Evolutionary conservation across 208 protist genomes (phyloP).

Genomic region (Leishmania turanica): DNA sequence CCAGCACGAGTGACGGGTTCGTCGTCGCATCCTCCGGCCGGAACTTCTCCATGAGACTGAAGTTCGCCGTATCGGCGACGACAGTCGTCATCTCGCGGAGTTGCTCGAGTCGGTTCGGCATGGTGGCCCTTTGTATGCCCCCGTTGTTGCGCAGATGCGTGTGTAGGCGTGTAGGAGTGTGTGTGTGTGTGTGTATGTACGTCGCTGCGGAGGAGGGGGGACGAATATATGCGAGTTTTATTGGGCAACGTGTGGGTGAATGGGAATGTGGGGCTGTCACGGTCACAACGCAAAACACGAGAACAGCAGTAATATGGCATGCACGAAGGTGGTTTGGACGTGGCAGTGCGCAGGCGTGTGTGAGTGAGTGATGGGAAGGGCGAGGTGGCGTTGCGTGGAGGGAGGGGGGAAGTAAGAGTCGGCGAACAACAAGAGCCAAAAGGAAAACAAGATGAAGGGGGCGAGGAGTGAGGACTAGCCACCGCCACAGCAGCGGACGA

Average conservation of each 20-base stretch:
- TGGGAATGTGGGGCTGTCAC: not conserved
- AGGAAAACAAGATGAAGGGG: not conserved
- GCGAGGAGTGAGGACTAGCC: not conserved
- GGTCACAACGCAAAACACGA: not conserved
- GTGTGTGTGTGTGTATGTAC: not conserved
- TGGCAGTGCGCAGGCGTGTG: not conserved
- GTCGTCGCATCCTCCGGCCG: conserved; percentile 97
- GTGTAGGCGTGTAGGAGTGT: not conserved
- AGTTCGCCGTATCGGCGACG: conserved; percentile 98
- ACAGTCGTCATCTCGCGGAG: conserved; percentile 81
- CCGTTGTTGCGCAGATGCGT: too few species aligned
- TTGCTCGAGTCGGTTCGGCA: conserved; percentile 72
- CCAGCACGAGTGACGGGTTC: conserved; percentile 97
- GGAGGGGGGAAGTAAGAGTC: not conserved
- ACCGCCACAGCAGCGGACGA: not conserved
- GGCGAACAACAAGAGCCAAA: not conserved
- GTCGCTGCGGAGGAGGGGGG: not conserved
- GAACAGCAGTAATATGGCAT: not conserved
- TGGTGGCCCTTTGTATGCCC: conserved; percentile 3
- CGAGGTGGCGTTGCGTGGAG: not conserved
- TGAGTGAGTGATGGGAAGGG: not conserved
- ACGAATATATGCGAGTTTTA: not conserved
- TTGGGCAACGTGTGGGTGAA: not conserved
- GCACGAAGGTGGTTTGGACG: not conserved
- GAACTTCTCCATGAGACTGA: conserved; percentile 93